Evolutionary conservation across 176 grass and related monocot species (phyloP), one percentile per base, ranked within the genome.

Genomic region (Thinopyrum elongatum): DNA sequence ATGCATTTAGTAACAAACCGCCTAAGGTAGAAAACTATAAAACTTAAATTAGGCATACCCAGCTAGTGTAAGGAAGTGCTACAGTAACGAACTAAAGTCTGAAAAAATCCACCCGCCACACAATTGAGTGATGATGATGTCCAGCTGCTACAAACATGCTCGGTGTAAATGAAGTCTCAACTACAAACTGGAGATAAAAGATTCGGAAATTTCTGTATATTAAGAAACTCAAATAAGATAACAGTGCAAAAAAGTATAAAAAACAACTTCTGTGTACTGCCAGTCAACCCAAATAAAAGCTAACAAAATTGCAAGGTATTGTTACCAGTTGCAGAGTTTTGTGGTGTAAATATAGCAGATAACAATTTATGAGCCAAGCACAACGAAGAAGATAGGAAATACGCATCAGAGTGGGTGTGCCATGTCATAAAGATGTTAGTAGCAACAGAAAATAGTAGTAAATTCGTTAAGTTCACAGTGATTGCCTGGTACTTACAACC

Each of bases 151-250:
- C 83, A 34, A 0, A 98, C 91, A 76, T 98, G 95, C 77, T 98
- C 95, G 75, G 93, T 90, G 84, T 98, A 98, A 87, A 98, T 98
- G 82, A 98, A 98, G 83, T 98, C 95, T 93, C 95, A 98, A 80
- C 94, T 95, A 83, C 80, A 86, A 77, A 86, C 30, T 15, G 74
- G 17, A 84, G 47, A 60, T 55, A 34, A 60, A 19, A 82, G 71
- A 57, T 5, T 19, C 61, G 55, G 70, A 80, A 47, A 71, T 34
- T 78, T 46, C 6, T 35, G 36, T 57, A 22, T 51, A 15, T 80
- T 61, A 66, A 23, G 7, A 29, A 9, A 31, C 74, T 51, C 0
- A 63, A 77, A 17, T 8, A 67, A 69, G 35, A 6, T 61, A 17
- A 14, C 0, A 4, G 7, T 7, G 16, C 6, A 17, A 65, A 33